Base-by-base conservation (phyloP, 768 basidiomycete genomes). In the Kwoniella shandongensis region DNA sequence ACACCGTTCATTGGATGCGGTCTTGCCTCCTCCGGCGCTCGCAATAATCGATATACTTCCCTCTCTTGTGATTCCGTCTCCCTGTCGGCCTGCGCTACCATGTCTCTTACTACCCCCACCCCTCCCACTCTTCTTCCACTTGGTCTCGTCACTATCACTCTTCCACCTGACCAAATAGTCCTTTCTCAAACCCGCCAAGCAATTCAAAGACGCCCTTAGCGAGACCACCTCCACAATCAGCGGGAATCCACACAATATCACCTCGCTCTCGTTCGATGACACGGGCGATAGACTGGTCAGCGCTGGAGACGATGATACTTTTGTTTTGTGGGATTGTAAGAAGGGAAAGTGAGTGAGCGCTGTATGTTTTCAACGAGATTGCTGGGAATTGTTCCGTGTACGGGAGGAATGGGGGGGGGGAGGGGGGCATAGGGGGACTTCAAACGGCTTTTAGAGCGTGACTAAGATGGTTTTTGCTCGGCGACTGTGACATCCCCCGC, bases 261-360 rank as follows among this genome's bases (percentile, higher is more conserved):
- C 91, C 1, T 88, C 89, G 13, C 84, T 97, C 50, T 82, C 83
- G 32, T 98, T 97, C 71, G 94, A 98, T 72, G 90, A 94, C 74
- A 80, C 84, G 72, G 96, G 96, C 1, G 89, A 92, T 65, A 83
- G 83, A 57, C 77, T 94, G 41, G 81, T 98, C 47, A 94, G 91
- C 8, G 88, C 89, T 0, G 87, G 81, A 17, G 91, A 96, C 74
- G 96, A 98, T 72, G 94, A 97, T 78, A 86, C 85, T 0, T 92
- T 98, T 77, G 82, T 89, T 41, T 69, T 96, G 61, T 98, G 90
- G 73, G 91, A 83, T 73, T 89, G 86, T 72, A 88, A 87, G 81
- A 84, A 83, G 62, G 96, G 94, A 80, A 93, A 89, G 94, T 86
- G 82, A 88, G 94, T 88, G 70, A 59, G 32, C 25, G 39, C 27